phyloP scores from a whole-genome alignment of 2,329 filamentous ascomycete genomes.

The Dryadomyces quercus-mongolicae region DNA sequence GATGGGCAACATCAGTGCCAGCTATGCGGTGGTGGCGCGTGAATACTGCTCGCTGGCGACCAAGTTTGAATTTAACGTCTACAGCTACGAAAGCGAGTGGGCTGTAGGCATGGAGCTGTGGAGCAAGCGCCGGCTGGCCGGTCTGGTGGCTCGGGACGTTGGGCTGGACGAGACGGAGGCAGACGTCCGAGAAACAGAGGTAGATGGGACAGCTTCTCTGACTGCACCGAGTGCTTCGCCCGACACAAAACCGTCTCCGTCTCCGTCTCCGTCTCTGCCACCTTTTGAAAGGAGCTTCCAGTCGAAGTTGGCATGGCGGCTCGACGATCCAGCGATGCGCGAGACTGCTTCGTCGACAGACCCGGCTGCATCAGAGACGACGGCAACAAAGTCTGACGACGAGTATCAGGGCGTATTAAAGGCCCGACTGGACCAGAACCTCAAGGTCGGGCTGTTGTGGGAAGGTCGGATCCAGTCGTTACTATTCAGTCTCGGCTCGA shows the following conservation, averaged over 20 bases:
- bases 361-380: conserved; percentile 7
- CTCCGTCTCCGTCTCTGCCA: neutral
- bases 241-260: too few species aligned
- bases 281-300: conserved; percentile 26
- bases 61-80: conserved; percentile 92
- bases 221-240: too few species aligned
- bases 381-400: conserved; percentile 32
- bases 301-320: conserved; percentile 36
- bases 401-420: conserved; percentile 81
- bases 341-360: conserved; percentile 10
- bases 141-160: conserved; percentile 22
- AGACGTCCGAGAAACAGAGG: neutral
- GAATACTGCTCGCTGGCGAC: conserved; percentile 75
- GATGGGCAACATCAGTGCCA: conserved; percentile 86
- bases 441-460: conserved; percentile 79
- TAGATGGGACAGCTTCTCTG: too few species aligned
- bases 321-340: conserved; percentile 20
- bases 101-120: conserved; percentile 88
- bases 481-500: conserved; percentile 80
- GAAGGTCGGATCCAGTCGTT: conserved; percentile 87
- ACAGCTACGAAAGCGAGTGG: conserved; percentile 94
- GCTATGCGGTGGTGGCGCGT: conserved; percentile 82
- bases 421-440: conserved; percentile 76
- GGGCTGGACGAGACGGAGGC: neutral
- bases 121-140: conserved; percentile 46